Evolutionary conservation across 768 basidiomycete species (phyloP).

Genomic region (Mrakia blollopis): DNA sequence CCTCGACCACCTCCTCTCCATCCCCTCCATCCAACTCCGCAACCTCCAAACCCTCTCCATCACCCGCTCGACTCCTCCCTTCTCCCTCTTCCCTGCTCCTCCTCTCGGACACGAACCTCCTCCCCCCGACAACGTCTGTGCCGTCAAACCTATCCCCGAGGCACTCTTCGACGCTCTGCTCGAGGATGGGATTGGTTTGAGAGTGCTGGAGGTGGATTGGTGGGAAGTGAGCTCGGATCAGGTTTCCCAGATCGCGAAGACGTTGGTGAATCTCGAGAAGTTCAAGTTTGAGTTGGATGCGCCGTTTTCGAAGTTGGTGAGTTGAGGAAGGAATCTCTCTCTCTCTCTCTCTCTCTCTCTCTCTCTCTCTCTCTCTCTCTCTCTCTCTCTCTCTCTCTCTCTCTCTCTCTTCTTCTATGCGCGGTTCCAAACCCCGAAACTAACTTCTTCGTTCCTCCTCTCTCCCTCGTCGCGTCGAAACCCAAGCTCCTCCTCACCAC

Average conservation of each 20-base stretch:
- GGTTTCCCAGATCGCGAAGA: constrained; percentile 16
- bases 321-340: neutral
- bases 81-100: constrained; percentile 22
- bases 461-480: neutral
- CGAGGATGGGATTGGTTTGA: neutral
- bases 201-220: constrained; percentile 28
- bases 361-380: neutral
- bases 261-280: constrained; percentile 15
- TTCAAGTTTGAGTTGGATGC: constrained; percentile 27
- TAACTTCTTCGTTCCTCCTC: neutral
- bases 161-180: neutral
- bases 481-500: constrained; percentile 26
- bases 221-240: constrained; percentile 10
- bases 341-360: neutral
- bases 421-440: neutral
- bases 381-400: neutral
- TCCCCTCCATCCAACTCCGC: neutral
- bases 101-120: constrained; percentile 18
- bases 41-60: constrained; percentile 19
- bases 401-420: too few species aligned
- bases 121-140: constrained; percentile 13
- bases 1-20: constrained; percentile 20
- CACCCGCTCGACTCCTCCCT: constrained; percentile 24
- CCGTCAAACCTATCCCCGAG: constrained; percentile 9
- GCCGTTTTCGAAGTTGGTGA: constrained; percentile 25